Conservation (phyloP, 176 grass and related monocot genomes). For the Avena insularis region DNA sequence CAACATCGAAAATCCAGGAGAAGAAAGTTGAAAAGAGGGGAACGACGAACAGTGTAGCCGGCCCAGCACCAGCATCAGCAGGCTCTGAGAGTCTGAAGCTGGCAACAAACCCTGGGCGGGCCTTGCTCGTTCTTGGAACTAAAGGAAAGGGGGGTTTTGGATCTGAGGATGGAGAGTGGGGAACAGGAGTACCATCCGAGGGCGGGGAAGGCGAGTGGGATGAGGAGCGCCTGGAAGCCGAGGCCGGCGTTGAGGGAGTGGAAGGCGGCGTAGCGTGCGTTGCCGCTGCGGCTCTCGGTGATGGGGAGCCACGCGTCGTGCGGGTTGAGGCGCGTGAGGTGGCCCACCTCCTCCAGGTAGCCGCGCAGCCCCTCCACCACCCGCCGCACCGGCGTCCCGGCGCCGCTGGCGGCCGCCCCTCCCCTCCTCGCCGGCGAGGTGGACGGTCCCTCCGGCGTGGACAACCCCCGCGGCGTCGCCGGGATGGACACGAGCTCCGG, state of each 20-base stretch:
- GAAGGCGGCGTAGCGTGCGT: slow-evolving; percentile 90
- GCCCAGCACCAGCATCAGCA: not conserved
- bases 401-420: slow-evolving; percentile 44
- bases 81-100: not conserved
- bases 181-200: slow-evolving; percentile 73
- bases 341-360: slow-evolving; percentile 97
- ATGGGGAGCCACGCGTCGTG: slow-evolving; percentile 98
- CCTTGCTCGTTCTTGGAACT: not conserved
- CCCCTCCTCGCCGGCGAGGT: slow-evolving; percentile 32
- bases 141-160: not conserved
- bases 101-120: not conserved
- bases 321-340: slow-evolving; percentile 90
- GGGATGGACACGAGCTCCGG: slow-evolving; percentile 93
- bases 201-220: slow-evolving; percentile 77
- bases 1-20: not conserved
- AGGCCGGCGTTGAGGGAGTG: slow-evolving; percentile 94
- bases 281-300: slow-evolving; percentile 93
- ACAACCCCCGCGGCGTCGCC: slow-evolving; percentile 69
- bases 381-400: slow-evolving; percentile 76
- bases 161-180: not conserved
- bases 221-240: slow-evolving; percentile 95
- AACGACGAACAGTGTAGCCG: slow-evolving; percentile 1
- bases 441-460: slow-evolving; percentile 62
- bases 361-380: slow-evolving; percentile 82
- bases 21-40: not conserved